Percentiles rank a stretch among this genome's conserved stretches.
Conservation (phyloP, 2,329 filamentous ascomycete species). For the Dactylellina drechsleri region DNA sequence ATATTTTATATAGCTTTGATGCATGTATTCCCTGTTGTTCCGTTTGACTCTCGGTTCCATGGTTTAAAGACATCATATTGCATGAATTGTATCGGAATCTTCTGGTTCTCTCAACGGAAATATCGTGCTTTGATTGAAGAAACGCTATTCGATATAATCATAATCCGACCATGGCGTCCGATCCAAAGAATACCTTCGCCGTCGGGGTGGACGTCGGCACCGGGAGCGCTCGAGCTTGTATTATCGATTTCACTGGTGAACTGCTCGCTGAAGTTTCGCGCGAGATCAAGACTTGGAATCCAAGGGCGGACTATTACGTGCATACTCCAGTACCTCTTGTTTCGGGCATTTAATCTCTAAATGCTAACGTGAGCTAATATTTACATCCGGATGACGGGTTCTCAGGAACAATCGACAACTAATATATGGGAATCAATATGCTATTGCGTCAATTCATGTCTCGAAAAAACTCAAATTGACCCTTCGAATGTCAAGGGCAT, state of each 20-base stretch:
- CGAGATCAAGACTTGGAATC: conserved; percentile 63
- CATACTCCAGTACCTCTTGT: conserved; percentile 31
- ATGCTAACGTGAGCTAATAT: background rate
- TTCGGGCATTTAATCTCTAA: background rate
- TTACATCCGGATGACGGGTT: conserved; percentile 52
- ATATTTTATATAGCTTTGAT: too few relatives aligned
- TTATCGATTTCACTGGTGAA: conserved; percentile 90
- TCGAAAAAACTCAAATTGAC: conserved; percentile 83
- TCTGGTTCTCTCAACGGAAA: background rate
- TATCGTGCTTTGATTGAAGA: background rate
- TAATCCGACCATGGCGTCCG: conserved; percentile 19
- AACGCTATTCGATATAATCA: background rate
- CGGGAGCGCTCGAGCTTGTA: conserved; percentile 91
- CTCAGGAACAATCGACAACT: conserved; percentile 92
- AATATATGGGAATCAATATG: conserved; percentile 98
- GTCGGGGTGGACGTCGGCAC: conserved; percentile 96
- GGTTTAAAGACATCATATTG: too few relatives aligned
- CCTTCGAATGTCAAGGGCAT: conserved; percentile 82
- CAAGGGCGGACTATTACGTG: conserved; percentile 69
- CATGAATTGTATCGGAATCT: background rate
- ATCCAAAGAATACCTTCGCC: conserved; percentile 51
- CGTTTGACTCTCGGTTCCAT: too few relatives aligned
- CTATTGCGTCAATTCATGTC: conserved; percentile 81
- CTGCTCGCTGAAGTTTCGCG: conserved; percentile 73
- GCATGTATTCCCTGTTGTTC: too few relatives aligned